These are phyloP conservation scores for Penicillium salamii DNA, from an alignment of 495 filamentous ascomycete species.

Conservation along the genomic window DNA sequence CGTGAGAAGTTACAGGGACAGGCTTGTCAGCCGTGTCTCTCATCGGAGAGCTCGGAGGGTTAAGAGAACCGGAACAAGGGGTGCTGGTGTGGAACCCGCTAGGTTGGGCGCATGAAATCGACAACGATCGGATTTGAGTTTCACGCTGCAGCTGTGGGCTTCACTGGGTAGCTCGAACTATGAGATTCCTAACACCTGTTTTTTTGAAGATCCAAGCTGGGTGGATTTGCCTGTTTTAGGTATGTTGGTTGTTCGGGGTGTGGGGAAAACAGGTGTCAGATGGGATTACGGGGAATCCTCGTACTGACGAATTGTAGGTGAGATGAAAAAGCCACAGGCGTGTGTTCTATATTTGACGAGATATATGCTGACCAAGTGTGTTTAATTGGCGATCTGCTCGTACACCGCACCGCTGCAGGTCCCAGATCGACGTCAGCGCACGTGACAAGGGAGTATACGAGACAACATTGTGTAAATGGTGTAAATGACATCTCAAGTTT, in stretches of 20 bases:
- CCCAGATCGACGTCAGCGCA: slow-evolving; percentile 5
- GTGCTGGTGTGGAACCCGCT: background rate
- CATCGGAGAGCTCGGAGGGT: background rate
- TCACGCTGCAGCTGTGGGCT: too few species aligned
- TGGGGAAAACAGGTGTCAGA: background rate
- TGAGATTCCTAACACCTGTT: too few species aligned
- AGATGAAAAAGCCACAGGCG: too few species aligned
- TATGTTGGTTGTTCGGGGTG: background rate
- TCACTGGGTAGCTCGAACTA: too few species aligned
- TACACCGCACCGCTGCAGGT: background rate
- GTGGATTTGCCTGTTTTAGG: too few species aligned
- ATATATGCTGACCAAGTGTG: background rate
- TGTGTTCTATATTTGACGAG: background rate
- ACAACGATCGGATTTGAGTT: too few species aligned
- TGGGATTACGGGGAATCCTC: background rate
- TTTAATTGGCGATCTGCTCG: background rate
- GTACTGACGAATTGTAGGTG: too few species aligned
- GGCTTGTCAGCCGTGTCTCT: background rate
- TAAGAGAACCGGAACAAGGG: background rate
- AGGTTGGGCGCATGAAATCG: background rate
- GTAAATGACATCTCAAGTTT: too few species aligned
- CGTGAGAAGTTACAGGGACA: slow-evolving; percentile 9
- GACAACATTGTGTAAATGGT: too few species aligned
- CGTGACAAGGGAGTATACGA: background rate
- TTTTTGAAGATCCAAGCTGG: too few species aligned